phyloP scores from a whole-genome alignment of 768 basidiomycete species.

The Rhodotorula babjevae region DNA sequence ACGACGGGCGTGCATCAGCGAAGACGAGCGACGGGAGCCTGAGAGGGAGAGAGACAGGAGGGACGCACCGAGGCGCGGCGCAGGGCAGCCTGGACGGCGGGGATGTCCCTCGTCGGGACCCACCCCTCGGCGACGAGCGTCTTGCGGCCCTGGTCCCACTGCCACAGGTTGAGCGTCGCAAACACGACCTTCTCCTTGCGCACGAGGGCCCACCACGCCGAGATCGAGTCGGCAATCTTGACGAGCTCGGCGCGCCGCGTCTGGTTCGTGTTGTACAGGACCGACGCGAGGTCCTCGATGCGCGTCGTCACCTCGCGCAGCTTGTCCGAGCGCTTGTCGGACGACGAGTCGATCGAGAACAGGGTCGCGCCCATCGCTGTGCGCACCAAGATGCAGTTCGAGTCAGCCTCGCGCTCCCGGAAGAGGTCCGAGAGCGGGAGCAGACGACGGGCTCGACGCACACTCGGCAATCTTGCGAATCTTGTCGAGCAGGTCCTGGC shows the following conservation, averaged over 20 bases:
- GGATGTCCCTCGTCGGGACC: slow-evolving; percentile 90
- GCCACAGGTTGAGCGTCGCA: slow-evolving; percentile 90
- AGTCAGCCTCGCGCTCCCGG: too few relatives aligned
- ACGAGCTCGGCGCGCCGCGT: slow-evolving; percentile 77
- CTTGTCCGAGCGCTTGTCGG: slow-evolving; percentile 83
- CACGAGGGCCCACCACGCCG: slow-evolving; percentile 90
- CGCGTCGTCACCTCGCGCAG: slow-evolving; percentile 81
- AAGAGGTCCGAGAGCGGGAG: too few relatives aligned
- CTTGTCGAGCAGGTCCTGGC: slow-evolving; percentile 83
- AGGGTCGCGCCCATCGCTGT: slow-evolving; percentile 87
- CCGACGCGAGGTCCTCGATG: slow-evolving; percentile 82
- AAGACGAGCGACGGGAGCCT: slow-evolving; percentile 4
- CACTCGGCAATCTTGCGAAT: slow-evolving; percentile 95
- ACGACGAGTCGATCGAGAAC: slow-evolving; percentile 91
- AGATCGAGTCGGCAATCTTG: slow-evolving; percentile 74
- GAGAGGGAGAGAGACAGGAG: too few relatives aligned
- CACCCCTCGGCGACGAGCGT: slow-evolving; percentile 96
- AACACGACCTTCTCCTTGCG: slow-evolving; percentile 93
- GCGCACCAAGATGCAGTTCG: too few relatives aligned
- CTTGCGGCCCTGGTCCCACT: slow-evolving; percentile 87
- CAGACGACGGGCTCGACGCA: not conserved
- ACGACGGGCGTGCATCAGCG: not conserved
- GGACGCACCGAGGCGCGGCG: slow-evolving; percentile 70
- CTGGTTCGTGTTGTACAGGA: slow-evolving; percentile 80
- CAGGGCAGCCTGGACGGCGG: slow-evolving; percentile 76